Evolutionary conservation across 179 eudicot genomes (phyloP).

Genomic region (Corrigiola litoralis): DNA sequence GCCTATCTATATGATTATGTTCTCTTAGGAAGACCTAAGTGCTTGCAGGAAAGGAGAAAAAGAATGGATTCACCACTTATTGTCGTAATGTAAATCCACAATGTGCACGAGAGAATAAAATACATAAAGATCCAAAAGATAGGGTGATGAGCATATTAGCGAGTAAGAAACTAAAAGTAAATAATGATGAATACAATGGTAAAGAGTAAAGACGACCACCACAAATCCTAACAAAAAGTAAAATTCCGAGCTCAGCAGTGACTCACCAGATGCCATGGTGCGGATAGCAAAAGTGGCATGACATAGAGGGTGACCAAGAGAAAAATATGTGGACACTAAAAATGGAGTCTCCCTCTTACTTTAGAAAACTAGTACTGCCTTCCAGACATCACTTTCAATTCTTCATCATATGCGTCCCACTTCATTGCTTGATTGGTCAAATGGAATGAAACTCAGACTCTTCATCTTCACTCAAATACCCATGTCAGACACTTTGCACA

Average conservation of each 20-base stretch:
- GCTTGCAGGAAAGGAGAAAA: conserved; percentile 17
- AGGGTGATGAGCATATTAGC: conserved; percentile 11
- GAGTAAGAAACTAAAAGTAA: neutral
- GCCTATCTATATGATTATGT: neutral
- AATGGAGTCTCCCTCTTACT: no score
- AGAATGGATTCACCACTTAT: conserved; percentile 12
- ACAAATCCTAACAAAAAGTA: neutral
- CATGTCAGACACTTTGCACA: no score
- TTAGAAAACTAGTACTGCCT: no score
- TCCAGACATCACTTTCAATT: no score
- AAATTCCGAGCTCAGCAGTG: neutral
- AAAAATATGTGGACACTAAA: no score
- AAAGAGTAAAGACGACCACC: no score
- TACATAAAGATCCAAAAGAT: conserved; percentile 6
- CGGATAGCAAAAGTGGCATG: no score
- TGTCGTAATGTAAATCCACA: conserved; percentile 20
- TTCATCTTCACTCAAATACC: no score
- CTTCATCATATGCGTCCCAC: no score
- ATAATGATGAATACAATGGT: neutral
- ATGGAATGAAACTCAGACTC: no score
- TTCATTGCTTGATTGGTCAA: no score
- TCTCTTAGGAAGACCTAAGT: conserved; percentile 2
- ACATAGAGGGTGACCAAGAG: no score
- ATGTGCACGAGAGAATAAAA: conserved; percentile 21
- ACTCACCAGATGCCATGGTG: neutral